phyloP scores from a whole-genome alignment of 1,284 basidiomycete genomes.

The Somion occarium region DNA sequence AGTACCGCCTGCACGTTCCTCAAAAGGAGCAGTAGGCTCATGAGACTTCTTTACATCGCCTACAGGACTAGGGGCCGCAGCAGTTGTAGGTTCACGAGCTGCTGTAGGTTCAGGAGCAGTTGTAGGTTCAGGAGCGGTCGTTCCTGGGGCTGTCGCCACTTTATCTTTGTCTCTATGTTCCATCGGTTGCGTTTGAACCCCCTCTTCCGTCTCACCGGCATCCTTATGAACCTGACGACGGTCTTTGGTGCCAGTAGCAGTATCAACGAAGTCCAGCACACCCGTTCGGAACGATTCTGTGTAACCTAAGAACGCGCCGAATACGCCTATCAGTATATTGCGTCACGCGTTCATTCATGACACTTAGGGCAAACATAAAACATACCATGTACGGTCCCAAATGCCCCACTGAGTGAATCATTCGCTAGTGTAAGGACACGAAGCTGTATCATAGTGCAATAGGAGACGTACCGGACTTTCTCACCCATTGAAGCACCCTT shows the following conservation, averaged over 20 bases:
- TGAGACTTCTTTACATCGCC: no score
- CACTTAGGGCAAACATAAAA: neutral
- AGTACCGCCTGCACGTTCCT: no score
- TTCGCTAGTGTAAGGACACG: neutral
- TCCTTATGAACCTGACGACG: neutral
- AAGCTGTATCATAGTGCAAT: neutral
- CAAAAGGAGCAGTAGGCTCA: no score
- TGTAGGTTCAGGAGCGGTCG: neutral
- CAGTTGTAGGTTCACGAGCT: no score
- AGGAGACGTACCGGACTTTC: conserved; percentile 17
- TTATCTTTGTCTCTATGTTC: neutral
- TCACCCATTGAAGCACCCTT: conserved; percentile 16
- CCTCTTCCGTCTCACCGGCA: neutral
- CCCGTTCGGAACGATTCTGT: conserved; percentile 24
- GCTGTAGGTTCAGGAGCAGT: neutral
- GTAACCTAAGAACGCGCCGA: conserved; percentile 13
- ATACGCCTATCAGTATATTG: neutral
- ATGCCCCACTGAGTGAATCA: conserved; percentile 14
- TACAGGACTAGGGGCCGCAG: no score
- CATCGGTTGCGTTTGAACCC: neutral
- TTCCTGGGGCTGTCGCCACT: neutral
- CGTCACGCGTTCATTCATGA: neutral
- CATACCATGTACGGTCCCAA: conserved; percentile 19
- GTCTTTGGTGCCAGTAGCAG: conserved; percentile 20
- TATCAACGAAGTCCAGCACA: conserved; percentile 27